These are phyloP conservation scores for Silene conica DNA, from an alignment of 148 eudicot species.

Conservation along the genomic window DNA sequence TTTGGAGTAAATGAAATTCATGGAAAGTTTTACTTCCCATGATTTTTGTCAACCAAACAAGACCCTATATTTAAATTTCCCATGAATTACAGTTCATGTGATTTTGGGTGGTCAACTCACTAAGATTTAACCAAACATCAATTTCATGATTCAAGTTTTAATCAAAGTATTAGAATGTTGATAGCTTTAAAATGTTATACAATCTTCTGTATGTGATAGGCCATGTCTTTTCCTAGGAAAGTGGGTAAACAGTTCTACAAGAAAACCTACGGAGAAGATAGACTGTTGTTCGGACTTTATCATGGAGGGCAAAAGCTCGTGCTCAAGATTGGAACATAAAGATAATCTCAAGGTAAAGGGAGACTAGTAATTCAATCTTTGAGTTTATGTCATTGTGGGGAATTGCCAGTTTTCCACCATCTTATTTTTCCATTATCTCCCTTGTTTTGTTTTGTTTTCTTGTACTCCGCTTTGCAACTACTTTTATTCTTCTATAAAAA, in stretches of 20 bases:
- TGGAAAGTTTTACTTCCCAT: too few relatives aligned
- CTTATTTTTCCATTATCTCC: background rate
- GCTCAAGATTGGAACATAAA: slow-evolving; percentile 30
- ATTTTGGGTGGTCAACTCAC: background rate
- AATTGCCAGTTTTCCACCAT: background rate
- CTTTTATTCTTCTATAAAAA: background rate
- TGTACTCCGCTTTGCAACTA: background rate
- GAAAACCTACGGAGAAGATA: slow-evolving; percentile 24
- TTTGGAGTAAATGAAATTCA: too few relatives aligned
- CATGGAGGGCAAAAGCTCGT: slow-evolving; percentile 16
- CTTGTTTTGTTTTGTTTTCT: background rate
- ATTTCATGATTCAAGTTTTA: slow-evolving; percentile 2
- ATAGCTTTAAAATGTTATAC: slow-evolving; percentile 7
- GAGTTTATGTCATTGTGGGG: background rate
- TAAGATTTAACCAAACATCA: background rate
- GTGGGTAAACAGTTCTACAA: slow-evolving; percentile 27
- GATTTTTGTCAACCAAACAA: too few relatives aligned
- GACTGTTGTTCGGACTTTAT: slow-evolving; percentile 19
- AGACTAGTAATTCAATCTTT: background rate
- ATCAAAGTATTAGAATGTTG: background rate
- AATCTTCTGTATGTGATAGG: slow-evolving; percentile 12
- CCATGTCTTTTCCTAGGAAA: slow-evolving; percentile 46
- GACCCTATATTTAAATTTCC: too few relatives aligned
- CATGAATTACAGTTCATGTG: too few relatives aligned
- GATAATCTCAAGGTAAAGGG: slow-evolving; percentile 44